Evolutionary conservation across 345 rosid genomes (phyloP).

Genomic region (Angophora floribunda): DNA sequence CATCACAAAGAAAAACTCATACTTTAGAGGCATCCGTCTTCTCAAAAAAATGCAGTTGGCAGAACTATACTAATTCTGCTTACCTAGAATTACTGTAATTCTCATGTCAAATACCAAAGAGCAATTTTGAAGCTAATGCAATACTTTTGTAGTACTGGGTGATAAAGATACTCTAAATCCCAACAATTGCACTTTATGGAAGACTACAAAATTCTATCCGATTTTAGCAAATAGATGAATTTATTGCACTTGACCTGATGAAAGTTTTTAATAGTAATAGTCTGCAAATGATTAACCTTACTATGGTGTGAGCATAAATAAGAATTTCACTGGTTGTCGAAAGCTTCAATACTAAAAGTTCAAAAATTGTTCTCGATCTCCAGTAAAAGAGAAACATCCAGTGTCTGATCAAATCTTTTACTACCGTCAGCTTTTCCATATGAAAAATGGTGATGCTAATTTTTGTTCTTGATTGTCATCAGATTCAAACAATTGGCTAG

Average conservation of each 20-base stretch:
- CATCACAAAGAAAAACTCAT: background rate
- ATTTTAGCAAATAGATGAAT: background rate
- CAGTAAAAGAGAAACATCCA: background rate
- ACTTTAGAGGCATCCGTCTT: background rate
- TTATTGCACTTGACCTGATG: background rate
- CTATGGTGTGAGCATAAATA: background rate
- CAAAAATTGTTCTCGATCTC: background rate
- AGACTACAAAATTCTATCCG: background rate
- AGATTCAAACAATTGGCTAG: background rate
- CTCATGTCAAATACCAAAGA: background rate
- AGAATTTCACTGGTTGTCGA: background rate
- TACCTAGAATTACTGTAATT: background rate
- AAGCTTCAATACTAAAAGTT: background rate
- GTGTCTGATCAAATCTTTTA: background rate
- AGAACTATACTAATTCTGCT: background rate
- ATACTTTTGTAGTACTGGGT: background rate
- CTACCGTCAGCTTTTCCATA: background rate
- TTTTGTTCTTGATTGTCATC: background rate
- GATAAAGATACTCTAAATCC: background rate
- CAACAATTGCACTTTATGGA: background rate
- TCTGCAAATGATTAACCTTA: background rate
- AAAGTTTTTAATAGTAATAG: background rate
- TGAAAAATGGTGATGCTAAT: background rate
- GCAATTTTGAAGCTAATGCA: background rate
- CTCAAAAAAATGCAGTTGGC: background rate